Conservation (phyloP, 495 filamentous ascomycete species). For the Mytilinidion resinicola region DNA sequence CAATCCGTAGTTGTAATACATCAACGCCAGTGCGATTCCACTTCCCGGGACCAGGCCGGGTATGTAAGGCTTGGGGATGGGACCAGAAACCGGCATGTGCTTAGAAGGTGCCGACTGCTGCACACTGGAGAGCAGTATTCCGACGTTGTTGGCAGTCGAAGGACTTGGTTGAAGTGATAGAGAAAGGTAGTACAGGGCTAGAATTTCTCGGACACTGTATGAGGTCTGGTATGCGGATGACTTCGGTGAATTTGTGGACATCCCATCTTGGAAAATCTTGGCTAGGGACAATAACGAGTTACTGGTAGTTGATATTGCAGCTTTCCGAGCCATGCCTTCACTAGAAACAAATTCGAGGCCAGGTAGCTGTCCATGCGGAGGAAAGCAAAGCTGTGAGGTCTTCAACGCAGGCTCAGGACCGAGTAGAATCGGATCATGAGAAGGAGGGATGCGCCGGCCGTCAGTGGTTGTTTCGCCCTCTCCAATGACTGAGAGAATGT, state of each 20-base stretch:
- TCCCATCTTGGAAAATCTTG: constrained; percentile 99
- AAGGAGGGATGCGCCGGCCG: constrained; percentile 23
- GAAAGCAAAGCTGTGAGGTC: constrained; percentile 81
- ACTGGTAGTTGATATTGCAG: constrained; percentile 87
- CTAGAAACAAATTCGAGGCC: constrained; percentile 66
- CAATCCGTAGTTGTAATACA: constrained; percentile 91
- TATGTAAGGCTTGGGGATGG: constrained; percentile 41
- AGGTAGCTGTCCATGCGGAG: constrained; percentile 69
- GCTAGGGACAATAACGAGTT: constrained; percentile 92
- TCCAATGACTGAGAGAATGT: constrained; percentile 68
- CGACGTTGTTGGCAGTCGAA: constrained; percentile 97
- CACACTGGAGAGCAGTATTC: constrained; percentile 89
- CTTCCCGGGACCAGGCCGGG: constrained; percentile 80
- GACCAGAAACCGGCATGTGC: constrained; percentile 16
- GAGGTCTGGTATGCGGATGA: constrained; percentile 53
- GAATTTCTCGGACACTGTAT: constrained; percentile 81
- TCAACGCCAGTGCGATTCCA: constrained; percentile 79
- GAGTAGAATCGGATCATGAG: constrained; percentile 64
- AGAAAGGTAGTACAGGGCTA: constrained; percentile 94
- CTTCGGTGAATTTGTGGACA: constrained; percentile 66
- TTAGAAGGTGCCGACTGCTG: constrained; percentile 57
- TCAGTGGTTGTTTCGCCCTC: constrained; percentile 16
- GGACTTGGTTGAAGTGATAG: constrained; percentile 92
- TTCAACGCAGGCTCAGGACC: constrained; percentile 77
- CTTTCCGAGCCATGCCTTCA: constrained; percentile 65